Evolutionary conservation across 176 grass and related monocot genomes (phyloP), one percentile per base, ranked within the genome.

Genomic region (Echinochloa phyllopogon): DNA sequence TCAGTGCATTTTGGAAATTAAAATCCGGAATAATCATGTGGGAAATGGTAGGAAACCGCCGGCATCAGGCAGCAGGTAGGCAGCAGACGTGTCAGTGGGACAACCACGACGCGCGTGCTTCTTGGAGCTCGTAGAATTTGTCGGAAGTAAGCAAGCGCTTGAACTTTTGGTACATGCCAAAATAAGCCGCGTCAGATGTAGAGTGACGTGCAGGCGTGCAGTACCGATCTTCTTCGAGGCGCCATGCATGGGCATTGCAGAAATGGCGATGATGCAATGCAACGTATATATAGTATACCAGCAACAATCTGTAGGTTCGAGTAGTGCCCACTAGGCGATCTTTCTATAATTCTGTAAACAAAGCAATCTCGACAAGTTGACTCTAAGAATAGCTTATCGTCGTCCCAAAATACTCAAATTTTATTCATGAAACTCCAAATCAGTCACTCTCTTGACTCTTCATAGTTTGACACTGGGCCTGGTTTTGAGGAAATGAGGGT

Each of bases 301-400:
- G 10, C 16, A 65, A 65, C 64, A 20, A 4, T 73, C 45, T 74
- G 38, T 52, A 52, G 44, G 41, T 84, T 65, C 70, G 45, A 75
- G 87, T 75, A 17, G 50, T 75, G 82, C 65, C 69, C 63, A 86
- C 77, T 63, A 25, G 55, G 64, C 77, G 12, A 77, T 63, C 36
- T 75, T 52, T 48, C 58, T 23, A 12, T 64, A 75, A 17, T 52
- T 48, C 58, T 23, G 8, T 64, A 75, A 17, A 17, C 23, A 51
- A 75, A 75, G 10, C 14, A 15, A 24, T 38, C 44, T 40, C 74
- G 25, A 25, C 25, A 72, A 77, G 64, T 83, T 53, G 66, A 57
- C 6, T 74, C 2, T 0, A 58, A 21, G 25, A n/a, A 65, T 79
- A 57, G 8, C 72, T 63, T 66, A 44, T 36, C 39, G 9, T 55